phyloP scores from a whole-genome alignment of 1,284 basidiomycete species.

The Puccinia triticina region DNA sequence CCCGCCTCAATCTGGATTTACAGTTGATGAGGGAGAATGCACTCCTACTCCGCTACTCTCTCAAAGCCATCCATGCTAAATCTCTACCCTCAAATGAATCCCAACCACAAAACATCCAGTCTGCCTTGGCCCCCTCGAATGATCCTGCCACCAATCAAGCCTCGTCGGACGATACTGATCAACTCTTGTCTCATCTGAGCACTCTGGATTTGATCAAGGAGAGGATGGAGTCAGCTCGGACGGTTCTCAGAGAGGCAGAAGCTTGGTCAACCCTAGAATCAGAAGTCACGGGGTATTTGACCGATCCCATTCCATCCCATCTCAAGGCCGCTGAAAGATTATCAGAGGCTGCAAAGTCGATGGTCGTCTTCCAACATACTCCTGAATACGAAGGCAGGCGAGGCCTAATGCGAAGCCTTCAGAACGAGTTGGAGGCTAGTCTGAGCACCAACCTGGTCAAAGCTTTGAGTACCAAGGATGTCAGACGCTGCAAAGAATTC shows the following conservation, averaged over 20 bases:
- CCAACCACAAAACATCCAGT: not conserved
- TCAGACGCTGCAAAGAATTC: conserved; percentile 72
- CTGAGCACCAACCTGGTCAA: conserved; percentile 75
- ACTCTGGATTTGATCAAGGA: conserved; percentile 78
- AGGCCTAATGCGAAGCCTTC: conserved; percentile 79
- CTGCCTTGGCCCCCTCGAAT: not conserved
- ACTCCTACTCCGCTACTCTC: conserved; percentile 69
- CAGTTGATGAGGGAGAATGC: conserved; percentile 93
- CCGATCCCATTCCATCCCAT: conserved; percentile 70
- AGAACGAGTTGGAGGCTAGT: conserved; percentile 88
- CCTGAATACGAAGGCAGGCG: conserved; percentile 80
- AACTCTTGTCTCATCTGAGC: conserved; percentile 71
- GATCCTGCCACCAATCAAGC: conserved; percentile 1
- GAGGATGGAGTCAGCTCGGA: conserved; percentile 80
- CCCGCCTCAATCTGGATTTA: conserved; percentile 84
- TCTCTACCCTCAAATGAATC: conserved; percentile 58
- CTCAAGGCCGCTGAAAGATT: conserved; percentile 83
- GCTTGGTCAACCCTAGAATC: conserved; percentile 90
- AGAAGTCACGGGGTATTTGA: conserved; percentile 79
- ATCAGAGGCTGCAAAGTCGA: conserved; percentile 79
- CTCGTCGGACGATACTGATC: conserved; percentile 53
- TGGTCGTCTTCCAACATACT: conserved; percentile 86
- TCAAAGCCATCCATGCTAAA: conserved; percentile 67
- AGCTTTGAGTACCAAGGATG: conserved; percentile 65
- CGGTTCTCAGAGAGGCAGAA: conserved; percentile 84